Base-by-base conservation (phyloP, 1,139 yeast genomes). In the Lodderomyces margitis region DNA sequence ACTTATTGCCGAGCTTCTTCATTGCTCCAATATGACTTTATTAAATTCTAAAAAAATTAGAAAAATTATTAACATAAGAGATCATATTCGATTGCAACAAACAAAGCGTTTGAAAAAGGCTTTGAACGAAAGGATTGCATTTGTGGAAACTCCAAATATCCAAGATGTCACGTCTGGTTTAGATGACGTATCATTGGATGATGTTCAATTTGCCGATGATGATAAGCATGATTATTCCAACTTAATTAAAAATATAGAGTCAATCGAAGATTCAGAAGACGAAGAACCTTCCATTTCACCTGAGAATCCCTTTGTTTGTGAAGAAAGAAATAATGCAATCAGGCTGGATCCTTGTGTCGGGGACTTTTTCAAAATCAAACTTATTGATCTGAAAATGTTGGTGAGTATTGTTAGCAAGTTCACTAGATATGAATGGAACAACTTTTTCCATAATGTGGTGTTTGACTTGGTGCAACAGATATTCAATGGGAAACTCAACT, bases 391-490 rank as follows among this genome's bases (percentile, higher is more conserved):
- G 66, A 58, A 57, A 4, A 62, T 72, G 32, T 57, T 73, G 41
- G 42, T 52, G 23, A 58, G 61, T 37, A 66, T 72, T 19, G 59
- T 71, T 12, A 50, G 57, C 17, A 68, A 64, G 46, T 69, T 73
- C 49, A 67, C 73, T 2, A 51, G 58, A 38, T 70, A 55, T 48
- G 72, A 75, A 4, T 73, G 77, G 76, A 74, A 72, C 45, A 73
- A 73, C 43, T 72, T 73, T 51, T 73, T 71, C 55, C 78, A 73
- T 49, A 73, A 73, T 50, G 78, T 73, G 17, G 76, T 73, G 5
- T 73, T 73, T 57, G 78, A 73, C 50, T 57, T 73, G 44, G 61
- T 72, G 17, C 78, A 73, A 48, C 78, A 72, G 47, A 68, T 72
- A 6, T 72, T 73, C 51, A 72, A 72, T 52, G 78, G 77, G 2